Conservation (phyloP, 73 alveolate genomes). For the Tetrahymena thermophila region DNA sequence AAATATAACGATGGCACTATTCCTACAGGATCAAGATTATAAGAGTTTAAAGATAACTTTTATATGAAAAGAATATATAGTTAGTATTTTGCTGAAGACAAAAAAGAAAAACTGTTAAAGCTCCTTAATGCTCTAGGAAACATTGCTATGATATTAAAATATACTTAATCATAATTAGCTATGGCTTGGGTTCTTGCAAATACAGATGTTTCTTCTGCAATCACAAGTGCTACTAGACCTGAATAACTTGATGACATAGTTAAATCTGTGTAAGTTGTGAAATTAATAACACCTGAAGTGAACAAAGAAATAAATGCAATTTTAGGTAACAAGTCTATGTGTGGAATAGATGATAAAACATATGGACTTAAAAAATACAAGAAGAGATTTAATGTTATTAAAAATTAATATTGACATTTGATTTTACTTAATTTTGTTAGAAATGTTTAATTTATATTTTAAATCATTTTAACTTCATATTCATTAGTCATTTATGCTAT, state of each 20-base stretch:
- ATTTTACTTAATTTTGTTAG: no score
- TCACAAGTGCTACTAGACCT: slow-evolving; percentile 72
- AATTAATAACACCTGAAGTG: slow-evolving; percentile 54
- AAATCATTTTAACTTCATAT: no score
- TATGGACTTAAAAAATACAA: slow-evolving; percentile 31
- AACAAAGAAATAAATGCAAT: slow-evolving; percentile 53
- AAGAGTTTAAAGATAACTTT: slow-evolving; percentile 5
- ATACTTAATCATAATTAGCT: no score
- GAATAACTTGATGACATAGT: slow-evolving; percentile 74
- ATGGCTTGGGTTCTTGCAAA: no score
- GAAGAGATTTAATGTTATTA: slow-evolving; percentile 34
- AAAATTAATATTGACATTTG: not conserved
- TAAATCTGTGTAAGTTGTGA: slow-evolving; percentile 58
- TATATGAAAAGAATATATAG: not conserved
- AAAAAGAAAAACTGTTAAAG: no score
- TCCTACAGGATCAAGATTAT: slow-evolving; percentile 54
- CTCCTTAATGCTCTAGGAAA: no score
- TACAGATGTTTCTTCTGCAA: slow-evolving; percentile 73
- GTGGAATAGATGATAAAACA: slow-evolving; percentile 37
- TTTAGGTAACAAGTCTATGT: slow-evolving; percentile 52
- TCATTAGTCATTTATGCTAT: no score
- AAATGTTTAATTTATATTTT: no score
- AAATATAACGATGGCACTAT: slow-evolving; percentile 80
- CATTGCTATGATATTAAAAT: no score
- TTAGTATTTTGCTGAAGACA: not conserved